phyloP scores from a whole-genome alignment of 2,329 filamentous ascomycete genomes.

The Hypoxylon rubiginosum region DNA sequence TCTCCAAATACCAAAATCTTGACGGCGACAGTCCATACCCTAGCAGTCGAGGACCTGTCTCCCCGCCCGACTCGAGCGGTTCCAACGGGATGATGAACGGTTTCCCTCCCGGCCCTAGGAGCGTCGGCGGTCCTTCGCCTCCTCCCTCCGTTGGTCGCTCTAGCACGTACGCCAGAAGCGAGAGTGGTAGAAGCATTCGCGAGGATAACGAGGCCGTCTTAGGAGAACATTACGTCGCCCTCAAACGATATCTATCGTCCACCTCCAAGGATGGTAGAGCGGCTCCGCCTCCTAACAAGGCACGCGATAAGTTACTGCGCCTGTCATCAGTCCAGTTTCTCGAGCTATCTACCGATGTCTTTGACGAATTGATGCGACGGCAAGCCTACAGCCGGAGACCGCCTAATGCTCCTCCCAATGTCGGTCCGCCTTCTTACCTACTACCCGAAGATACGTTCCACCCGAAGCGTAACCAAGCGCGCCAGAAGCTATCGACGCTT shows the following conservation, averaged over 20 bases:
- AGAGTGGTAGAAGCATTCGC: slow-evolving; percentile 71
- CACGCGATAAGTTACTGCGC: slow-evolving; percentile 92
- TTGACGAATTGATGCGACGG: slow-evolving; percentile 90
- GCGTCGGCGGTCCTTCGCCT: slow-evolving; percentile 78
- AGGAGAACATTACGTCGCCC: slow-evolving; percentile 82
- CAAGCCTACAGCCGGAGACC: slow-evolving; percentile 75
- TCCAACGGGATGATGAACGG: slow-evolving; percentile 72
- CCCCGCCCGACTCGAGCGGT: slow-evolving; percentile 77
- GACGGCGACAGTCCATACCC: slow-evolving; percentile 67
- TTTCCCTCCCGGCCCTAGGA: slow-evolving; percentile 69
- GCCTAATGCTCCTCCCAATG: slow-evolving; percentile 64
- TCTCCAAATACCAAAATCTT: slow-evolving; percentile 73
- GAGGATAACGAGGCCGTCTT: slow-evolving; percentile 75
- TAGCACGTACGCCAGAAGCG: slow-evolving; percentile 79
- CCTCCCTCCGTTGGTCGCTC: slow-evolving; percentile 89
- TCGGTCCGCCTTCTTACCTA: slow-evolving; percentile 77
- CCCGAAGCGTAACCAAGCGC: slow-evolving; percentile 96
- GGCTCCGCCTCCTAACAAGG: slow-evolving; percentile 84
- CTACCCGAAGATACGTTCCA: slow-evolving; percentile 91
- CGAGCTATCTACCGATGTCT: slow-evolving; percentile 97
- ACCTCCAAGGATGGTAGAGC: slow-evolving; percentile 80
- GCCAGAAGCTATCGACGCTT: slow-evolving; percentile 92
- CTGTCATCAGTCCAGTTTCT: slow-evolving; percentile 94
- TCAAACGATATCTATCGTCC: slow-evolving; percentile 80
- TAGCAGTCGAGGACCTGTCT: slow-evolving; percentile 71